Conservation (phyloP, 2,329 filamentous ascomycete genomes). For the Colletotrichum gloeosporioides region DNA sequence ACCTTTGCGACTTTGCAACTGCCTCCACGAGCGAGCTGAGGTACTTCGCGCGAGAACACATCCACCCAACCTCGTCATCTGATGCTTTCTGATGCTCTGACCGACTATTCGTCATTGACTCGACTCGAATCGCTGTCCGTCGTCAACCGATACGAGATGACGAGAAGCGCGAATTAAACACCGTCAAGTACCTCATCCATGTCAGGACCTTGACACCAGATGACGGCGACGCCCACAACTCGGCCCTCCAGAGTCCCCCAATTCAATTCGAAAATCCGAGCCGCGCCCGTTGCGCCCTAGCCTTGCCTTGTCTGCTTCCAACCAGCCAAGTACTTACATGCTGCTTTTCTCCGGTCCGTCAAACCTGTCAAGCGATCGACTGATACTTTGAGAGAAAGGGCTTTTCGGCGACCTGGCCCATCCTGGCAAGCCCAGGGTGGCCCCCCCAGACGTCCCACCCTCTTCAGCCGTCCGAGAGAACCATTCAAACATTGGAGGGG, state of each 20-base stretch:
- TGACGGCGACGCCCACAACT: slow-evolving; percentile 2
- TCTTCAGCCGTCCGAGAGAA: neutral
- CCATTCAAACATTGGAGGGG: neutral
- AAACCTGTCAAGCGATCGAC: slow-evolving; percentile 12
- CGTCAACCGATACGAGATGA: neutral
- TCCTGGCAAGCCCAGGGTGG: neutral
- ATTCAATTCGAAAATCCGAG: neutral
- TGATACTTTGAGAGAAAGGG: slow-evolving; percentile 1
- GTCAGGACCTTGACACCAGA: neutral
- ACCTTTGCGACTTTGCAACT: slow-evolving; percentile 4
- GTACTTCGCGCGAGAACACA: slow-evolving; percentile 22
- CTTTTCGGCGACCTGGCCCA: slow-evolving; percentile 11
- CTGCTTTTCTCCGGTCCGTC: neutral
- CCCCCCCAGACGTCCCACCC: slow-evolving; percentile 2
- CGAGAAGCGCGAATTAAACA: neutral
- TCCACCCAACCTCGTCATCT: slow-evolving; percentile 30
- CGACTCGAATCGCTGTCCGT: neutral
- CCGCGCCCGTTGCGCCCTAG: neutral
- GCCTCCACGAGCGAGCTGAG: neutral
- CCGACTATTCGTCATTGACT: slow-evolving; percentile 11
- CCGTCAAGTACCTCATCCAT: neutral
- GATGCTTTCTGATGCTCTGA: slow-evolving; percentile 11
- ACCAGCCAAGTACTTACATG: neutral
- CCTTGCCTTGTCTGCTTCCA: neutral
- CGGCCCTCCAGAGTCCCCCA: neutral